Evolutionary conservation across 1,284 basidiomycete genomes (phyloP).

Genomic region (Heterobasidion parviporum): DNA sequence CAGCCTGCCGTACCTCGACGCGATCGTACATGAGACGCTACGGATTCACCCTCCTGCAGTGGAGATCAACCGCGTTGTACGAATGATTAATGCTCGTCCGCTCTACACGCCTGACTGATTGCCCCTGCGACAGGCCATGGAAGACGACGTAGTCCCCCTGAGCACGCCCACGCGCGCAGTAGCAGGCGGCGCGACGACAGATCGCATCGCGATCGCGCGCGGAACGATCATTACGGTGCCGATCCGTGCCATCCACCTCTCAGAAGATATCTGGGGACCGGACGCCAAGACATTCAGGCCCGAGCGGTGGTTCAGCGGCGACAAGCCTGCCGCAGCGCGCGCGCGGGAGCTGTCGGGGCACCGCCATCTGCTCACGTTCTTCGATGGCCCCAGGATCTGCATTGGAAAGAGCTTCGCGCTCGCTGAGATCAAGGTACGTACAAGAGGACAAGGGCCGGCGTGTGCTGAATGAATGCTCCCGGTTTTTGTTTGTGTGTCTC

Average conservation of each 20-base stretch:
- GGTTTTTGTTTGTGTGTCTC: background rate
- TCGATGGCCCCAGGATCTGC: constrained; percentile 31
- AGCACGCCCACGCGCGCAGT: constrained; percentile 29
- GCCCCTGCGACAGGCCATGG: constrained; percentile 11
- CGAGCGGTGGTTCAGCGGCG: constrained; percentile 17
- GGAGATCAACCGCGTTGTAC: constrained; percentile 13
- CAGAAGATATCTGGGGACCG: constrained; percentile 36
- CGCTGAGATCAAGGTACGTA: background rate
- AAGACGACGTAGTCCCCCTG: constrained; percentile 50
- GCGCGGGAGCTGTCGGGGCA: constrained; percentile 31
- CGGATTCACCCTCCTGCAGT: constrained; percentile 16
- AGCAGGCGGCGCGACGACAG: constrained; percentile 25
- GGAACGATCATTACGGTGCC: constrained; percentile 34
- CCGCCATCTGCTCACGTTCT: constrained; percentile 31
- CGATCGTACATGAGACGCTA: constrained; percentile 22
- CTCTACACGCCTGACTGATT: background rate
- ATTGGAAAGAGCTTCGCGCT: constrained; percentile 31
- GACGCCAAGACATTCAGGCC: constrained; percentile 20
- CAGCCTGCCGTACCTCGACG: constrained; percentile 13
- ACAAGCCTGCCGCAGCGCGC: constrained; percentile 12
- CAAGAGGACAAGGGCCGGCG: too few relatives aligned
- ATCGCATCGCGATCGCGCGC: constrained; percentile 34
- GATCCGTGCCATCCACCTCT: constrained; percentile 36
- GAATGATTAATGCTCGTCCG: background rate
- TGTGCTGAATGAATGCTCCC: too few relatives aligned